These are phyloP conservation scores for Aspergillus sp. DNA, from an alignment of 2,329 filamentous ascomycete species.

Conservation along the genomic window DNA sequence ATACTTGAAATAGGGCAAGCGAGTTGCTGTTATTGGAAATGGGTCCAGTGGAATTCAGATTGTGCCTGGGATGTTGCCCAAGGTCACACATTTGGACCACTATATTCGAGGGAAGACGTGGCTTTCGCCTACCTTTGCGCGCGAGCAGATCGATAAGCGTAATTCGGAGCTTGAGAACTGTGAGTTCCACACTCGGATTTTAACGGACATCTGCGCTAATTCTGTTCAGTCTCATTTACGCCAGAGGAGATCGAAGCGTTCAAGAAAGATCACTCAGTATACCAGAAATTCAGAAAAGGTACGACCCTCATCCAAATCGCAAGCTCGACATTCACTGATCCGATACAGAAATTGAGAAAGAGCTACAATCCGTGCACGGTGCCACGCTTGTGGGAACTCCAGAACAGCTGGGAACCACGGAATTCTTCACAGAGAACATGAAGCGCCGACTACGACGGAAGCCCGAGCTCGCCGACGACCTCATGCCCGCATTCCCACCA, in stretches of 20 bases:
- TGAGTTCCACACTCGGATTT: conserved; percentile 4
- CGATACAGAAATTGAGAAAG: conserved; percentile 35
- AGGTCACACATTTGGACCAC: conserved; percentile 46
- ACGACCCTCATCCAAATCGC: background rate
- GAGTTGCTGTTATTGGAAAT: conserved; percentile 43
- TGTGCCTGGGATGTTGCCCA: conserved; percentile 42
- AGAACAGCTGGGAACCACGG: conserved; percentile 31
- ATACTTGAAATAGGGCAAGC: conserved; percentile 32
- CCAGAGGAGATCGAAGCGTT: conserved; percentile 38
- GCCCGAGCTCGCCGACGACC: conserved; percentile 39
- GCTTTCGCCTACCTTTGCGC: conserved; percentile 36
- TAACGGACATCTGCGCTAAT: conserved; percentile 7
- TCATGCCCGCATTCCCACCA: conserved; percentile 40
- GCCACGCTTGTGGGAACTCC: conserved; percentile 34
- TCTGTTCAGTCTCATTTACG: conserved; percentile 33
- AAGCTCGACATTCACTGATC: background rate
- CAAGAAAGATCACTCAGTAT: conserved; percentile 35
- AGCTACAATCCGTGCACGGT: conserved; percentile 39
- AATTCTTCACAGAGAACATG: conserved; percentile 38
- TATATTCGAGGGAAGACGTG: conserved; percentile 40
- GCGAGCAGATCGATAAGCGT: conserved; percentile 34
- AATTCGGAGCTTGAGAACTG: conserved; percentile 35
- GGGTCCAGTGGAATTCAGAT: conserved; percentile 49
- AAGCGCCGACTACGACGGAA: conserved; percentile 39
- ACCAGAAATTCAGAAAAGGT: conserved; percentile 43